Conservation (phyloP, 768 basidiomycete genomes). For the Holtermannia corniformis region DNA sequence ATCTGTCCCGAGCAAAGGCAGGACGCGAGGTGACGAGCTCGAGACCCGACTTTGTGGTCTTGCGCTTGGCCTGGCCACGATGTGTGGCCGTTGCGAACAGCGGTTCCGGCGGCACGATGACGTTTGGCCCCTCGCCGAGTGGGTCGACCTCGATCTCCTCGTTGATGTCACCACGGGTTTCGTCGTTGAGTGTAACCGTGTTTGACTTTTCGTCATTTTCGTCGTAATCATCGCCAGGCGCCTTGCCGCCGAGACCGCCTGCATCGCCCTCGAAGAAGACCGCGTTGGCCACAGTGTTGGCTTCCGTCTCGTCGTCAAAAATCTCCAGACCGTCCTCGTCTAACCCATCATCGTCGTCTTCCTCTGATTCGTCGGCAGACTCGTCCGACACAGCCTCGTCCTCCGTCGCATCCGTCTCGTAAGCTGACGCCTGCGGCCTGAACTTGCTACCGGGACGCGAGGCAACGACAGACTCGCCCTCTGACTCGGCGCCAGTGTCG, state of each 20-base stretch:
- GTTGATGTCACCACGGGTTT: conserved; percentile 22
- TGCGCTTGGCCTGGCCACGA: conserved; percentile 13
- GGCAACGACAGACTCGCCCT: conserved; percentile 29
- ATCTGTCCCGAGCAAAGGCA: conserved; percentile 78
- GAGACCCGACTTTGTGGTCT: conserved; percentile 20
- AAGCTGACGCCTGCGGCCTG: conserved; percentile 52
- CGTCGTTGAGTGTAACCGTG: conserved; percentile 1
- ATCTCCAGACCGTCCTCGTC: conserved; percentile 44
- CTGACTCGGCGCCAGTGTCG: conserved; percentile 51
- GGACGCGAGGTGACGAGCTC: conserved; percentile 63
- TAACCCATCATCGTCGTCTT: conserved; percentile 32
- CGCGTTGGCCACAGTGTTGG: conserved; percentile 74
- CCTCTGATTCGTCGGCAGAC: conserved; percentile 38
- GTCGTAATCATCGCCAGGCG: background rate
- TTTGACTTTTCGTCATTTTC: background rate
- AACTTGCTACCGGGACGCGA: conserved; percentile 44
- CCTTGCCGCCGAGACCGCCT: conserved; percentile 25
- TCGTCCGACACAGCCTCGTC: conserved; percentile 13
- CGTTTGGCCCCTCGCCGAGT: conserved; percentile 61
- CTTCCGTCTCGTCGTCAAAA: conserved; percentile 72
- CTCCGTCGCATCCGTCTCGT: conserved; percentile 27
- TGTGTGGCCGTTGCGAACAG: conserved; percentile 19
- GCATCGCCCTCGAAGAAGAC: conserved; percentile 37
- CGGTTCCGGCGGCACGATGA: conserved; percentile 34
- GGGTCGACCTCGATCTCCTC: conserved; percentile 62